A percentile compares a stretch with the other conserved stretches of the same genome.
phyloP scores from a whole-genome alignment of 768 basidiomycete genomes.

The Boletus eberwhitei region DNA sequence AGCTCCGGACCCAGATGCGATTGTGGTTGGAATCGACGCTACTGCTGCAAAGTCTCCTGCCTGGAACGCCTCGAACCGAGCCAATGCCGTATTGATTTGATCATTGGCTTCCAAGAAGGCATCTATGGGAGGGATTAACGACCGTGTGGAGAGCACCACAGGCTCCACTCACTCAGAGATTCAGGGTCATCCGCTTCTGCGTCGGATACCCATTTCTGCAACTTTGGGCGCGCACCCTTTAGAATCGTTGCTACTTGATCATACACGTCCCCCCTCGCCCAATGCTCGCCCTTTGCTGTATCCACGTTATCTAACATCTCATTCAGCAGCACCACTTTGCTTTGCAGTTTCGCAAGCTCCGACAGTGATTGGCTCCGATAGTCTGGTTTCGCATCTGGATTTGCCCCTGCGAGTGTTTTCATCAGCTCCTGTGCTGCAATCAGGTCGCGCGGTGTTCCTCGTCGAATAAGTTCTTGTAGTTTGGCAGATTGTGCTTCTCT shows the following conservation, averaged over 20 bases:
- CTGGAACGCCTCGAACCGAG: constrained; percentile 91
- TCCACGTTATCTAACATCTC: constrained; percentile 96
- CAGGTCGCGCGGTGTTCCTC: constrained; percentile 94
- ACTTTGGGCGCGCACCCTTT: constrained; percentile 79
- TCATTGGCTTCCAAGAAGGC: constrained; percentile 96
- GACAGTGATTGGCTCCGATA: constrained; percentile 86
- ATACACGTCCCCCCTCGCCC: constrained; percentile 88
- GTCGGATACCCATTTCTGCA: constrained; percentile 98
- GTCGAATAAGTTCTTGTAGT: constrained; percentile 95
- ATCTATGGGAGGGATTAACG: constrained; percentile 43
- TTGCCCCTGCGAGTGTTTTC: constrained; percentile 92
- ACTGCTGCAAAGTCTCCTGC: constrained; percentile 80
- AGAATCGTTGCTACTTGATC: constrained; percentile 92
- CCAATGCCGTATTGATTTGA: constrained; percentile 90
- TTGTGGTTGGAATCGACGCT: constrained; percentile 65
- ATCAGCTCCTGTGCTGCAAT: constrained; percentile 96
- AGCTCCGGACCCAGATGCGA: constrained; percentile 33
- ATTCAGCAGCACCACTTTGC: constrained; percentile 92
- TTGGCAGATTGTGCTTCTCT: constrained; percentile 93
- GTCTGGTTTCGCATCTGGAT: constrained; percentile 92
- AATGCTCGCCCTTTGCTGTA: constrained; percentile 63
- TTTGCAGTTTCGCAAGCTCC: constrained; percentile 92
- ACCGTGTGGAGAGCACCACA: neutral
- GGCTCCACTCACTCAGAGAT: constrained; percentile 64
- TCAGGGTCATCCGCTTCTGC: constrained; percentile 87